Evolutionary conservation across 805 yeast genomes (phyloP), one percentile per base, ranked within the genome.

Genomic region (Torulaspora franciscae): DNA sequence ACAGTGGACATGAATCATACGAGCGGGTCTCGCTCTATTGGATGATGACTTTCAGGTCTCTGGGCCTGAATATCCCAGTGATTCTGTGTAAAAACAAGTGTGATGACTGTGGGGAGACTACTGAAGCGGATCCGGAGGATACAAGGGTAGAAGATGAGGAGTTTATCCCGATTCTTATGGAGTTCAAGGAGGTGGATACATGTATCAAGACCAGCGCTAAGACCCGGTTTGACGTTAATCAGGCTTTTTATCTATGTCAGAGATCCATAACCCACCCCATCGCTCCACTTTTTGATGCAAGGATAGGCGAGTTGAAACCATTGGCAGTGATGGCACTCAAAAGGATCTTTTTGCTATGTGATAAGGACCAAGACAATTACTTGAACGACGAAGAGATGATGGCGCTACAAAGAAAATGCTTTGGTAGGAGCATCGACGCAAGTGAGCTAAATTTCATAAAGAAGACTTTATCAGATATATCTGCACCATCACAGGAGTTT

Each of bases 51-150:
- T 83, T 93, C 57, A 73, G 99, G 49, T 86, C 95, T 0, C 73
- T 88, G 75, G 99, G 99, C 3, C 88, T 91, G 46, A 93, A 93
- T 59, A 65, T 91, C 10, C 99, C 99, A 0, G 82, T 93, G n/a
- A 87, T 93, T 1, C 68, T 93, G 2, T 84, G 95, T 65, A 89
- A 90, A 43, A 93, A 89, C 64, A 89, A 87, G 57, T 73, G 81
- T 14, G 95, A 85, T 45, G 51, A 62, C 25, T 48, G 51, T 36
- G 45, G 44, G 5, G 57, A 52, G 10, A 27, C 42, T 3, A 43
- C 44, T 8, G 53, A 38, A 5, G 39, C 38, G 17, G 45, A 46
- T 7, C 37, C 71, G 0, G 56, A 68, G 11, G 78, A 76, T 37
- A 67, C 76, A 0, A 77, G 75, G 28, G 65, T 70, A 1, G 72